Evolutionary conservation across 2,329 filamentous ascomycete genomes (phyloP).

Genomic region (Aspergillus persii): DNA sequence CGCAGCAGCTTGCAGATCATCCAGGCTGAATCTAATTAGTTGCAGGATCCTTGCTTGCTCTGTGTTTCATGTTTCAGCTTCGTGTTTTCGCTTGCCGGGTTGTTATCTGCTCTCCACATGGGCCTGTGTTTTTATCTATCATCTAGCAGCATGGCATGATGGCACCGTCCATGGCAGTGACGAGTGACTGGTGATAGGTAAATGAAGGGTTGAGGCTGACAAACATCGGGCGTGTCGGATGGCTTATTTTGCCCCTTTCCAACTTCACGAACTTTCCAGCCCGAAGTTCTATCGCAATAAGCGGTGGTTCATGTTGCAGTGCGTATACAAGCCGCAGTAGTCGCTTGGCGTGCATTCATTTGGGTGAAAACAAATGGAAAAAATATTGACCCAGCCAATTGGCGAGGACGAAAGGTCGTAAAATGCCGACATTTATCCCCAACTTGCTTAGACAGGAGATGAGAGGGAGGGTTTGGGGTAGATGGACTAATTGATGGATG

Average conservation of each 20-base stretch:
- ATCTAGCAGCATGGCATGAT: not conserved
- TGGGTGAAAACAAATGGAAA: not conserved
- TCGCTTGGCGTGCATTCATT: not conserved
- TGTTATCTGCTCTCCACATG: not conserved
- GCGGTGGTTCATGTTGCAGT: not conserved
- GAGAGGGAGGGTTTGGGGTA: no score
- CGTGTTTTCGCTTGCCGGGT: not conserved
- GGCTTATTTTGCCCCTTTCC: not conserved
- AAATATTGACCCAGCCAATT: not conserved
- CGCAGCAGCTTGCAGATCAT: not conserved
- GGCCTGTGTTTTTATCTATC: not conserved
- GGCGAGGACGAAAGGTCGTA: no score
- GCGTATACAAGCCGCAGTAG: not conserved
- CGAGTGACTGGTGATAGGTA: not conserved
- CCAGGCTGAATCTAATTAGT: not conserved
- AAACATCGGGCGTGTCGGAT: not conserved
- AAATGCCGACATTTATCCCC: no score
- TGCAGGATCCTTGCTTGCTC: not conserved
- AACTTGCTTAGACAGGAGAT: no score
- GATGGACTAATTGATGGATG: no score
- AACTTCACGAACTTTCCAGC: not conserved
- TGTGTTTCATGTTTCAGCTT: not conserved
- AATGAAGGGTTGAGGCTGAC: not conserved
- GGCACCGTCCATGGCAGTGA: not conserved
- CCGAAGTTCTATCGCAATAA: not conserved